Conservation (phyloP, 805 yeast species). For the Ogataea pignaliae region DNA sequence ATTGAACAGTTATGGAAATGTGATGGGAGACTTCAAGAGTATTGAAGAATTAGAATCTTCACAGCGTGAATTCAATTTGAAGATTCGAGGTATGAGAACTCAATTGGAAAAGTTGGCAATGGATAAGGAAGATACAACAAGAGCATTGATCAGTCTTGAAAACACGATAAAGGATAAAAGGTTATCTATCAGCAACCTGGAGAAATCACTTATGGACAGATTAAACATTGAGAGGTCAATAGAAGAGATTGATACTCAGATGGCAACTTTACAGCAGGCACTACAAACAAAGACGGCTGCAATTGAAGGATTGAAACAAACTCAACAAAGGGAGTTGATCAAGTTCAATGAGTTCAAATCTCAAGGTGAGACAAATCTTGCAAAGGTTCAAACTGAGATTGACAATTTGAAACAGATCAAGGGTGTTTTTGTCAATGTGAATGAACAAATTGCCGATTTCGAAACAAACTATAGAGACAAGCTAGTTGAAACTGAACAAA, state of each 20-base stretch:
- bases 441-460: constrained; percentile 40
- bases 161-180: constrained; percentile 48
- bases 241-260: constrained; percentile 8
- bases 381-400: constrained; percentile 12
- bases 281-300: constrained; percentile 1
- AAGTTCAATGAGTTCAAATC: constrained; percentile 10
- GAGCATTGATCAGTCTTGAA: constrained; percentile 43
- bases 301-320: constrained; percentile 13
- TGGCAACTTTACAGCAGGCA: constrained; percentile 18
- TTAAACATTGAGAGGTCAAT: constrained; percentile 36
- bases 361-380: constrained; percentile 20
- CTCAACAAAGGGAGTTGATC: constrained; percentile 6
- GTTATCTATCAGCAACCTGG: constrained; percentile 48
- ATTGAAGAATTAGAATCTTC: constrained; percentile 43
- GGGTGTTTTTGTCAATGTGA: constrained; percentile 35
- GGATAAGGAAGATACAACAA: constrained; percentile 40
- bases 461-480: constrained; percentile 13
- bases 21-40: constrained; percentile 25
- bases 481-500: constrained; percentile 11
- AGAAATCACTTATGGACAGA: constrained; percentile 45
- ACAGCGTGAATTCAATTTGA: constrained; percentile 34
- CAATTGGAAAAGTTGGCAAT: constrained; percentile 31
- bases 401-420: constrained; percentile 37
- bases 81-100: constrained; percentile 38
- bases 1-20: too few species aligned